Conservation (phyloP, 177 flowering plant species). For the Vitis hybrid region DNA sequence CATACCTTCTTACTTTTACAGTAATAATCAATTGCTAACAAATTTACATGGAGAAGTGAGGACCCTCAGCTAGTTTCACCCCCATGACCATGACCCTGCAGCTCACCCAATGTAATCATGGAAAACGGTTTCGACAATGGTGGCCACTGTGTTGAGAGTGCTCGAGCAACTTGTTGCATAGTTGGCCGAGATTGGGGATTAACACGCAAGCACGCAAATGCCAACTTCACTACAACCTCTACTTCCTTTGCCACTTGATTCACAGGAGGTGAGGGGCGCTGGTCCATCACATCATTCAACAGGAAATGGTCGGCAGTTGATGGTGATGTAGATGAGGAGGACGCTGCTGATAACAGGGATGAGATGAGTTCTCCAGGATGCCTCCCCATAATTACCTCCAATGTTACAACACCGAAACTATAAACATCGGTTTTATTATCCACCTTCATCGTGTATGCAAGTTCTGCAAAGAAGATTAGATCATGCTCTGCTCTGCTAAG, state of each 20-base stretch:
- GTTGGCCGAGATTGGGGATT: conserved; percentile 19
- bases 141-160: conserved; percentile 1
- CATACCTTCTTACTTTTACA: too few relatives aligned
- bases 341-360: background rate
- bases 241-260: conserved; percentile 1
- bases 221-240: conserved; percentile 1
- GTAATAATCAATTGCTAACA: too few relatives aligned
- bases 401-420: conserved; percentile 19
- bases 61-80: too few relatives aligned
- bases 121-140: too few relatives aligned
- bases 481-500: too few relatives aligned
- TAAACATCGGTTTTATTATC: conserved; percentile 18
- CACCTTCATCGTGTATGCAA: conserved; percentile 13
- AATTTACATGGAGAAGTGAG: too few relatives aligned
- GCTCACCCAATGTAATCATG: too few relatives aligned
- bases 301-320: background rate
- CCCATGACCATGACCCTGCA: too few relatives aligned
- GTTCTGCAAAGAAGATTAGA: conserved; percentile 1
- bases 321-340: background rate
- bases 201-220: conserved; percentile 11
- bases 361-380: conserved; percentile 24
- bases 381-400: conserved; percentile 20
- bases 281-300: conserved; percentile 18
- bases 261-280: conserved; percentile 10
- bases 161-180: conserved; percentile 12